Evolutionary conservation across 2,329 filamentous ascomycete genomes (phyloP).

Genomic region (Verticillium tricorpus): DNA sequence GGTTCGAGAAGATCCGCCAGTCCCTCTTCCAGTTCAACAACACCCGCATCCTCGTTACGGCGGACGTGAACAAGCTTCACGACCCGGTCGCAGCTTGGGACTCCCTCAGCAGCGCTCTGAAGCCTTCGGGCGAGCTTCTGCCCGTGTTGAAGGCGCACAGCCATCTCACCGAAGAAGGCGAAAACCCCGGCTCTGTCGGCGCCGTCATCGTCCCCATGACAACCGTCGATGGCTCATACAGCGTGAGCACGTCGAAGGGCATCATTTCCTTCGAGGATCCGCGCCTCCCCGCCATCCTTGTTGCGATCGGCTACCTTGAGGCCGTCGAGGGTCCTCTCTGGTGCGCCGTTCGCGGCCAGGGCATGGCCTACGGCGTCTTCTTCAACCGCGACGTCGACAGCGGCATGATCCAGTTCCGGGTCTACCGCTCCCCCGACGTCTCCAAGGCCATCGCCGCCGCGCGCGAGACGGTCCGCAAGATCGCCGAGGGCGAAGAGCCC

Average conservation of each 20-base stretch:
- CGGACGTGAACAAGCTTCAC: slow-evolving; percentile 68
- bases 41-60: slow-evolving; percentile 78
- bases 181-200: slow-evolving; percentile 66
- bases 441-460: slow-evolving; percentile 80
- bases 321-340: slow-evolving; percentile 91
- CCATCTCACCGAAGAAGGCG: slow-evolving; percentile 72
- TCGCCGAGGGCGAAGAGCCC: slow-evolving; percentile 64
- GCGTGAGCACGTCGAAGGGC: slow-evolving; percentile 69
- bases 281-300: slow-evolving; percentile 75
- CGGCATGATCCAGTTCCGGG: slow-evolving; percentile 75
- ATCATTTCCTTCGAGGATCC: slow-evolving; percentile 73
- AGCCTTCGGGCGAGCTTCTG: slow-evolving; percentile 43
- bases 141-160: slow-evolving; percentile 67
- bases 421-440: slow-evolving; percentile 87
- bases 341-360: slow-evolving; percentile 87
- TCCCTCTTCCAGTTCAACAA: slow-evolving; percentile 80
- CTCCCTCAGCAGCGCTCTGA: slow-evolving; percentile 47
- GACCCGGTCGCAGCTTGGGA: slow-evolving; percentile 80
- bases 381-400: slow-evolving; percentile 75
- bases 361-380: slow-evolving; percentile 83
- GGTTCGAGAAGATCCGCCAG: slow-evolving; percentile 71
- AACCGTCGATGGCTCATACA: slow-evolving; percentile 88
- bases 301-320: slow-evolving; percentile 87
- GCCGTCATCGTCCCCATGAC: slow-evolving; percentile 85
- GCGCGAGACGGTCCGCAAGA: slow-evolving; percentile 67